Evolutionary conservation across 1,284 basidiomycete species (phyloP).

Genomic region (Marasmius oreades): DNA sequence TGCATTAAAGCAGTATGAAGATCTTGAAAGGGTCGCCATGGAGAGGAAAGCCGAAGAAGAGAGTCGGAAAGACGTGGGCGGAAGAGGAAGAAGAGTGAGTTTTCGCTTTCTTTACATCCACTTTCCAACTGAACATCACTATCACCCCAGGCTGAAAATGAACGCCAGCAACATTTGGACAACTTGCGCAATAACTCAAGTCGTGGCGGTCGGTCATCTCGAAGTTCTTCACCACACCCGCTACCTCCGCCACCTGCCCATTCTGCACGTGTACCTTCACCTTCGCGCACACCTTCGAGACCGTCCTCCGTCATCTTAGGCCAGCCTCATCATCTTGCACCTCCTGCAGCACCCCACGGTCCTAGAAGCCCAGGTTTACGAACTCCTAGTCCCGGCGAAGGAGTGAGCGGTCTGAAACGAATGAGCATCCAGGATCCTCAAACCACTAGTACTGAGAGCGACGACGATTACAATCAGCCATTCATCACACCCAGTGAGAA

Average conservation of each 20-base stretch:
- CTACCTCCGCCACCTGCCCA: constrained; percentile 24
- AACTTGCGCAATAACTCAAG: constrained; percentile 3
- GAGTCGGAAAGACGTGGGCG: constrained; percentile 49
- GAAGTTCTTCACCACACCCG: constrained; percentile 35
- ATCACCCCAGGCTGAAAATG: constrained; percentile 21
- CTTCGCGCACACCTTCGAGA: background rate
- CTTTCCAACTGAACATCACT: background rate
- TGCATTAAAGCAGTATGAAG: constrained; percentile 49
- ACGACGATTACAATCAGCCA: constrained; percentile 30
- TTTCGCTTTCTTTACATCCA: background rate
- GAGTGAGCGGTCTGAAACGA: background rate
- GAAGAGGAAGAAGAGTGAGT: constrained; percentile 54
- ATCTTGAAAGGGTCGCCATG: constrained; percentile 42
- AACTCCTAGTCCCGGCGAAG: constrained; percentile 40
- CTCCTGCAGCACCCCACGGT: constrained; percentile 63
- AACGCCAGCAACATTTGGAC: background rate
- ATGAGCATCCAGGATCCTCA: background rate
- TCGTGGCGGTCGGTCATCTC: constrained; percentile 17
- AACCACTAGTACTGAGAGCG: constrained; percentile 10
- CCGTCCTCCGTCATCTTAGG: background rate
- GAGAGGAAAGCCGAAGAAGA: constrained; percentile 60
- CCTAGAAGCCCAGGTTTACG: constrained; percentile 56
- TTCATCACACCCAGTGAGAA: constrained; percentile 64
- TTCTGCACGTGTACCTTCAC: background rate
- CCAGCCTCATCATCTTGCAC: constrained; percentile 34